A percentile compares a stretch with the other conserved stretches of the same genome.
phyloP scores from a whole-genome alignment of 805 yeast genomes.

The Naumovozyma dairenensis region DNA sequence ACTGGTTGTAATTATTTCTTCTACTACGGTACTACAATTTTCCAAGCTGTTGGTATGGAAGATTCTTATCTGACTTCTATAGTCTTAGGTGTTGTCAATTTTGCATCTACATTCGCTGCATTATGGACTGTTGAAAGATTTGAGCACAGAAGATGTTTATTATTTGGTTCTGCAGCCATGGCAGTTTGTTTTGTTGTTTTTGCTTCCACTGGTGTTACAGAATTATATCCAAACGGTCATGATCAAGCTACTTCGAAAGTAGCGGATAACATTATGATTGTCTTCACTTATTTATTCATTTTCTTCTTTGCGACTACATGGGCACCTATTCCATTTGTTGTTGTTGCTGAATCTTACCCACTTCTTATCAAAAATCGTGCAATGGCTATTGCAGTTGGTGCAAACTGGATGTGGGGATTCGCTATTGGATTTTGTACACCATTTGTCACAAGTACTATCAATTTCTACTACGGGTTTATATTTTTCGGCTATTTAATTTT shows the following conservation, averaged over 20 bases:
- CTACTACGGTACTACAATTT: constrained; percentile 55
- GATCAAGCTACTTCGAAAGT: constrained; percentile 35
- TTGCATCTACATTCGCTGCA: constrained; percentile 44
- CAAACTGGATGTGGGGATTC: constrained; percentile 61
- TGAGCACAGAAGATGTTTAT: constrained; percentile 41
- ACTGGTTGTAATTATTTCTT: constrained; percentile 59
- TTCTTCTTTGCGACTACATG: constrained; percentile 65
- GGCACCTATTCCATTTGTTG: constrained; percentile 60
- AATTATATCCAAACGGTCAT: constrained; percentile 31
- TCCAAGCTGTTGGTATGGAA: constrained; percentile 48
- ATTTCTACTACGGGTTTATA: constrained; percentile 58
- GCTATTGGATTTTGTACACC: constrained; percentile 63
- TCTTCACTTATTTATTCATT: constrained; percentile 56
- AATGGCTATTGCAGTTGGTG: constrained; percentile 47
- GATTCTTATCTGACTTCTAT: constrained; percentile 53
- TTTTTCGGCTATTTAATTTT: constrained; percentile 45
- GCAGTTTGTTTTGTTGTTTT: constrained; percentile 37
- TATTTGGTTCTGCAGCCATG: constrained; percentile 42
- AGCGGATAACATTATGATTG: constrained; percentile 62
- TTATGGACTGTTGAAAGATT: constrained; percentile 41
- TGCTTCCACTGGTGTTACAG: constrained; percentile 51
- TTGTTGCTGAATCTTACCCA: constrained; percentile 60
- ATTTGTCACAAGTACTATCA: constrained; percentile 48
- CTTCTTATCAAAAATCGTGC: constrained; percentile 54
- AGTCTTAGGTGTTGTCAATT: constrained; percentile 48